Evolutionary conservation across 257 asterid genomes (phyloP).

Genomic region (Anisodus acutangulus): DNA sequence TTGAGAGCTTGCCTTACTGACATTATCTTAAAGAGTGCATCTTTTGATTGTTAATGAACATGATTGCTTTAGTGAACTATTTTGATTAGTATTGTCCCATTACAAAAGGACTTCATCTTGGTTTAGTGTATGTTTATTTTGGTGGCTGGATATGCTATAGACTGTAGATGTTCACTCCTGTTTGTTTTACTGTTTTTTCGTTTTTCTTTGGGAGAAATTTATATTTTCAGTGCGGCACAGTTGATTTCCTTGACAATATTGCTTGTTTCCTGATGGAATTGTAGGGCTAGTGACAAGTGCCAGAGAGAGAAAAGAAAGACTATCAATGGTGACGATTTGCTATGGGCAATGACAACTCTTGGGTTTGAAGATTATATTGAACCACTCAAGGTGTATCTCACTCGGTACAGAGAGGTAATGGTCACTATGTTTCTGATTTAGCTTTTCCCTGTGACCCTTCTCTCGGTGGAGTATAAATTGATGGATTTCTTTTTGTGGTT

Average conservation of each 20-base stretch:
- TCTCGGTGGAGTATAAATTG: conserved; percentile 35
- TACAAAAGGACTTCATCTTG: neutral
- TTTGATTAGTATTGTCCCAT: neutral
- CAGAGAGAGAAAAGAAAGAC: conserved; percentile 93
- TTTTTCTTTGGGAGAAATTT: neutral
- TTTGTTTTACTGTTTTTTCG: neutral
- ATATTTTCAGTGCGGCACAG: neutral
- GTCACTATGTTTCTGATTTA: neutral
- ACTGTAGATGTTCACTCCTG: neutral
- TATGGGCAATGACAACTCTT: conserved; percentile 91
- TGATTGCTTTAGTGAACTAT: neutral
- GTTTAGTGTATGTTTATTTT: neutral
- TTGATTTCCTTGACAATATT: conserved; percentile 6
- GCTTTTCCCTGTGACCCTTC: conserved; percentile 8
- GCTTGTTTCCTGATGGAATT: conserved; percentile 34
- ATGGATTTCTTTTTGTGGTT: conserved; percentile 32
- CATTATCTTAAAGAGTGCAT: neutral
- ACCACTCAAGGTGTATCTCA: conserved; percentile 81
- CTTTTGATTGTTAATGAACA: neutral
- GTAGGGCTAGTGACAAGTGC: conserved; percentile 93
- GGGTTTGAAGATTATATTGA: conserved; percentile 94
- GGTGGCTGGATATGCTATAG: neutral
- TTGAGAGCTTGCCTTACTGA: too few relatives aligned
- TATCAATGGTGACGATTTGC: conserved; percentile 84
- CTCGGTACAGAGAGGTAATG: conserved; percentile 81